phyloP scores from a whole-genome alignment of 2,329 filamentous ascomycete species.

The Daldinia sp. region DNA sequence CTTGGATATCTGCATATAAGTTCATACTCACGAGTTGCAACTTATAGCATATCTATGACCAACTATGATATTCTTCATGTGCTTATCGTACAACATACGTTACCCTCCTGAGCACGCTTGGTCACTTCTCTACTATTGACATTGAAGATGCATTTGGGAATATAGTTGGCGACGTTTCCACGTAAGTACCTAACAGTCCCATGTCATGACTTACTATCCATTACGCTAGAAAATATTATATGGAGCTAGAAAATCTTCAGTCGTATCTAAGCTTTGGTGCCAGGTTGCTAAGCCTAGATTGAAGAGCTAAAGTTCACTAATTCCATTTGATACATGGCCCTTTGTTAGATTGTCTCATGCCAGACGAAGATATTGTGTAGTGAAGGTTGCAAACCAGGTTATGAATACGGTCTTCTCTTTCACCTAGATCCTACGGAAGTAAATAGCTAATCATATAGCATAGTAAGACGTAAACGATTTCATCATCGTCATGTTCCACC shows the following conservation, averaged over 20 bases:
- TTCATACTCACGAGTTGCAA: not conserved
- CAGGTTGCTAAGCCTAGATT: not conserved
- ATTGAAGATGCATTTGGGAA: not conserved
- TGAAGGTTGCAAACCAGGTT: not conserved
- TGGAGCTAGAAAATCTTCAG: not conserved
- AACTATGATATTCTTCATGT: not conserved
- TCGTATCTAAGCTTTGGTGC: not conserved
- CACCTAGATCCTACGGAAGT: no score
- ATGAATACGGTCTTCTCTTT: not conserved
- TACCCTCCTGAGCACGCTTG: no score
- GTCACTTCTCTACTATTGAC: not conserved
- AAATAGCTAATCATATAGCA: no score
- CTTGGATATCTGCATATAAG: not conserved
- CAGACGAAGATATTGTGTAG: not conserved
- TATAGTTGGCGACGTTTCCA: no score
- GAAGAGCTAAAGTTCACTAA: not conserved
- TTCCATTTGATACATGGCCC: not conserved
- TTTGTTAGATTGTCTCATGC: not conserved
- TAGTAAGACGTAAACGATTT: no score
- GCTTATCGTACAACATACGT: not conserved
- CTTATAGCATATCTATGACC: not conserved
- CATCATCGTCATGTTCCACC: no score
- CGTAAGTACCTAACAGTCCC: not conserved
- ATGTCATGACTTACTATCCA: no score
- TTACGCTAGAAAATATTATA: not conserved